phyloP scores from a whole-genome alignment of 257 asterid species.

The Primulina eburnea region DNA sequence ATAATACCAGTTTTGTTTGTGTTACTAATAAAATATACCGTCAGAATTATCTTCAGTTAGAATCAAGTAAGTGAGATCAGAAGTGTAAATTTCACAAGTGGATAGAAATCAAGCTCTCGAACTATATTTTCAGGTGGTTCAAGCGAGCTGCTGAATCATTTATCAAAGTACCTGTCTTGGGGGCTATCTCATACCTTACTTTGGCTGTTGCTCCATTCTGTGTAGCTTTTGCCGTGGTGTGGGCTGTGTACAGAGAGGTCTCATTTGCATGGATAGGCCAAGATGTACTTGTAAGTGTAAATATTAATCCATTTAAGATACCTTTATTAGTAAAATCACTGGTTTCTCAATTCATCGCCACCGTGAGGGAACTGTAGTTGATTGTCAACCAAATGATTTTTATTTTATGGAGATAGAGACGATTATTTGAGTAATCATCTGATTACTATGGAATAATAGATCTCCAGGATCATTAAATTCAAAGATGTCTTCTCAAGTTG shows the following conservation, averaged over 20 bases:
- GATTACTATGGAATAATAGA: neutral
- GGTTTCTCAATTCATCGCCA: neutral
- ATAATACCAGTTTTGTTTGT: neutral
- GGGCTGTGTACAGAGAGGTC: slow-evolving; percentile 66
- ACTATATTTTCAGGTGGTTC: slow-evolving; percentile 36
- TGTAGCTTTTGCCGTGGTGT: slow-evolving; percentile 69
- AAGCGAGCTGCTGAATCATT: slow-evolving; percentile 35
- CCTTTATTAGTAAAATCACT: slow-evolving; percentile 74
- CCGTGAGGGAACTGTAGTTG: neutral
- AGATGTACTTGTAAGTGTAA: slow-evolving; percentile 72
- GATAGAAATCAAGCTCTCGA: slow-evolving; percentile 1
- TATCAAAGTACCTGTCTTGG: slow-evolving; percentile 50
- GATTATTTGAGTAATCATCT: neutral
- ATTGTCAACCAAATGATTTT: neutral
- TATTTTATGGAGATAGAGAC: neutral
- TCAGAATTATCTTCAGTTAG: neutral
- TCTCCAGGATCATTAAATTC: neutral
- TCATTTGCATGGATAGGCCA: slow-evolving; percentile 95
- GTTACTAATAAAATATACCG: neutral
- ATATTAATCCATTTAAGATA: slow-evolving; percentile 16
- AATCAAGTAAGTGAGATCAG: neutral
- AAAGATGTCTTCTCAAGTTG: too few species aligned
- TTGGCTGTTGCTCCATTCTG: slow-evolving; percentile 87
- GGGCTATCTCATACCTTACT: slow-evolving; percentile 67
- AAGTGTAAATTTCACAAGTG: slow-evolving; percentile 2